A percentile compares a stretch with the other conserved stretches of the same genome.
Conservation (phyloP, 2,329 filamentous ascomycete genomes). For the Hypomyces perniciosus region DNA sequence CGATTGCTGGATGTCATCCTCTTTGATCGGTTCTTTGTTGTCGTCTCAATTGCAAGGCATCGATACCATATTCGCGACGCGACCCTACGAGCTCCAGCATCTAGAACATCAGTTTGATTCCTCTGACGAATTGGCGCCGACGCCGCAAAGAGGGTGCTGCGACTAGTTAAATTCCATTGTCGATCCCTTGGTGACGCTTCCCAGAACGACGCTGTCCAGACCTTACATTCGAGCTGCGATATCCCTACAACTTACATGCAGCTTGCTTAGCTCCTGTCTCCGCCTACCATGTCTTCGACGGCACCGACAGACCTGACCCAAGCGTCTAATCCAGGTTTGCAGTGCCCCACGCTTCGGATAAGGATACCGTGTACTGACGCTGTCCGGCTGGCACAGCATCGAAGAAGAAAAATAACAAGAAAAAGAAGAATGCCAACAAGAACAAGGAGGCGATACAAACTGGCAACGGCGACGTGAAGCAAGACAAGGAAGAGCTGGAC, state of each 20-base stretch:
- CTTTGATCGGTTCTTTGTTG: not conserved
- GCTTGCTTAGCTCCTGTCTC: conserved; percentile 15
- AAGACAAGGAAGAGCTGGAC: conserved; percentile 35
- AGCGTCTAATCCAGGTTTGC: conserved; percentile 32
- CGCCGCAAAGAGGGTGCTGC: conserved; percentile 2
- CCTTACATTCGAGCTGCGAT: not conserved
- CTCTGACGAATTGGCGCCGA: conserved; percentile 10
- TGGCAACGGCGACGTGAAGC: conserved; percentile 27
- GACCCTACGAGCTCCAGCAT: conserved; percentile 3
- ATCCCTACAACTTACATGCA: conserved; percentile 17
- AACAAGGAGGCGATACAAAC: conserved; percentile 35
- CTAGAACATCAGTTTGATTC: conserved; percentile 1
- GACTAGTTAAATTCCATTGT: not conserved
- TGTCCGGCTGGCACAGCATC: conserved; percentile 28
- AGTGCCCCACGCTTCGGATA: conserved; percentile 7
- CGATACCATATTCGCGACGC: not conserved
- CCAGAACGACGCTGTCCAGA: not conserved
- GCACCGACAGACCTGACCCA: conserved; percentile 30
- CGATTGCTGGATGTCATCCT: not conserved
- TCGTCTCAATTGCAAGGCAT: conserved; percentile 8
- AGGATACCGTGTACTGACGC: conserved; percentile 27
- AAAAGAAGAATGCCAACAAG: conserved; percentile 52
- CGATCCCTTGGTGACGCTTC: not conserved
- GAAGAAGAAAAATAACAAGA: conserved; percentile 55
- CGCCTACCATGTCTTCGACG: conserved; percentile 35